Evolutionary conservation across 1,284 basidiomycete species (phyloP).

Genomic region (Cutaneotrichosporon cutaneum): DNA sequence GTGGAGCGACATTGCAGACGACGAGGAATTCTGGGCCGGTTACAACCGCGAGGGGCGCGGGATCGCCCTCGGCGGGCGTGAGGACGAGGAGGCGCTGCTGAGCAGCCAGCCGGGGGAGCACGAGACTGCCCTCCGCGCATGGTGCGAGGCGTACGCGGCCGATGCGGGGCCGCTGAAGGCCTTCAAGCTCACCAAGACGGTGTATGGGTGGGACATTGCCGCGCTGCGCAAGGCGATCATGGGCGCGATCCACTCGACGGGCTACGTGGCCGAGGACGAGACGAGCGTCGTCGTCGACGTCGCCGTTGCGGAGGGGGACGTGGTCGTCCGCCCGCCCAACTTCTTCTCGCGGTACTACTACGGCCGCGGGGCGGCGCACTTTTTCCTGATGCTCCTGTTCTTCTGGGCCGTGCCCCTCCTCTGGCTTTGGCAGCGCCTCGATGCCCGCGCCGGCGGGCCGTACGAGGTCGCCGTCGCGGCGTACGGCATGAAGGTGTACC

Average conservation of each 20-base stretch:
- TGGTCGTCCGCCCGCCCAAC: conserved; percentile 65
- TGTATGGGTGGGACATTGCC: conserved; percentile 68
- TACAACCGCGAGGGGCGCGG: not conserved
- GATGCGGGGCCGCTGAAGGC: conserved; percentile 64
- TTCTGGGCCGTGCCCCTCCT: conserved; percentile 65
- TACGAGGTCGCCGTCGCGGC: conserved; percentile 30
- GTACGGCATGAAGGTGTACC: conserved; percentile 44
- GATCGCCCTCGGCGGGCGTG: conserved; percentile 2
- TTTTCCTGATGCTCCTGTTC: conserved; percentile 62
- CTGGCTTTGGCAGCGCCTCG: conserved; percentile 44
- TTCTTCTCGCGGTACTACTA: conserved; percentile 62
- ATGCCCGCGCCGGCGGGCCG: conserved; percentile 30
- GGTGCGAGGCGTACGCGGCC: conserved; percentile 69
- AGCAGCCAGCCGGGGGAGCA: not conserved
- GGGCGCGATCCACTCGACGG: conserved; percentile 58
- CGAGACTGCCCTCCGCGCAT: conserved; percentile 56
- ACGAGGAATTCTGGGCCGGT: conserved; percentile 18
- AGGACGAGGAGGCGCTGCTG: conserved; percentile 25
- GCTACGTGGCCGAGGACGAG: conserved; percentile 54
- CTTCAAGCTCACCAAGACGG: conserved; percentile 64
- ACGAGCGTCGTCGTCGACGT: conserved; percentile 58
- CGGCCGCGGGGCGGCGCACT: conserved; percentile 28
- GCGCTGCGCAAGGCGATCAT: conserved; percentile 54
- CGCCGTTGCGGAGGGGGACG: conserved; percentile 48
- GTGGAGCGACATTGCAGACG: conserved; percentile 15